Evolutionary conservation across 305 asterid genomes (phyloP), one percentile per base, ranked within the genome.

Genomic region (Solanum hybrid): DNA sequence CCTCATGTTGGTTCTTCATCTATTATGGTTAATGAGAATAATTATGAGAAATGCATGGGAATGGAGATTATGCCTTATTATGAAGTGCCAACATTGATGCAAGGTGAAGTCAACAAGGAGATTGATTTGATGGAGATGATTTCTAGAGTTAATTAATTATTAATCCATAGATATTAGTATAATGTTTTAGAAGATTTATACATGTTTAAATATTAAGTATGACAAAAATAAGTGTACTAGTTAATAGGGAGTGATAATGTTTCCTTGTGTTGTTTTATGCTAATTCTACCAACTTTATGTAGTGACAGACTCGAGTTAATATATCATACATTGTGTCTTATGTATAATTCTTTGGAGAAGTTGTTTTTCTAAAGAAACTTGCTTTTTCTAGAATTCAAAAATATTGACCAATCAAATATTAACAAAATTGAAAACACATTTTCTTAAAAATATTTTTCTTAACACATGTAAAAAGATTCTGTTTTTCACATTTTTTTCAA

Each of bases 81-180:
- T 91, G 93, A 83, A 83, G 3, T 92, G 89, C 91, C 94, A 86
- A 92, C 93, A 22, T 75, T 92, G 89, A 89, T 89, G 93, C 93
- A 89, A 37, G 90, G 90, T 92, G 96, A 92, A 90, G 95, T 90
- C 92, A 84, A 46, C 69, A 94, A 93, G 86, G 96, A 94, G 93
- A 91, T 92, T 83, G 94, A 92, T 39, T 87, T 94, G 92, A 94
- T 94, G 92, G 94, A 92, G 64, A 88, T 94, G 90, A 93, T 90
- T 36, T 91, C 93, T n/a, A 90, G 92, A 29, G 92, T 57, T 57
- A 57, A 16, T 90, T 51, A 88, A 90, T 89, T n/a, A 91, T 90
- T 51, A 88, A 90, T 90, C 67, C 87, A 83, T 83, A 83, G 40
- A 82, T 82, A 39, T 79, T n/a, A n/a, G n/a, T 39, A 4, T 29